These are phyloP conservation scores for Narthecium ossifragum DNA, from an alignment of 106 monocot genomes.

Conservation along the genomic window DNA sequence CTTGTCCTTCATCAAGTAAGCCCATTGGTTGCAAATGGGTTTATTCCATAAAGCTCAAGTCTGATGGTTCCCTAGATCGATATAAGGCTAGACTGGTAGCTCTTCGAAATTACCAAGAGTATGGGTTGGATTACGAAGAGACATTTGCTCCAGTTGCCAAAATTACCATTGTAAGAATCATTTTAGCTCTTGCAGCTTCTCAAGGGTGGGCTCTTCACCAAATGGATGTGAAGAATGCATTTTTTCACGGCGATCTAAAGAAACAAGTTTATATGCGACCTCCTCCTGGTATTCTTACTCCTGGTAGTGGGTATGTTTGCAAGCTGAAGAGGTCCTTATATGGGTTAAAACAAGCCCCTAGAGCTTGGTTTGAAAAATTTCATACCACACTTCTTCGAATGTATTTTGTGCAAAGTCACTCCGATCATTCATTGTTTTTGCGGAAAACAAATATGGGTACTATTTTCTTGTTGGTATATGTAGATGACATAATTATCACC, in stretches of 20 bases:
- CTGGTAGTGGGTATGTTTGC: not conserved
- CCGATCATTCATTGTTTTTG: no score
- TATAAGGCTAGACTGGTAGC: conserved; percentile 8
- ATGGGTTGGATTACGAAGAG: not conserved
- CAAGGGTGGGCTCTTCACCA: not conserved
- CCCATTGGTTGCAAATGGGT: not conserved
- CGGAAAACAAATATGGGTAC: no score
- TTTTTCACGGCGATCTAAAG: no score
- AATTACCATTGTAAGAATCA: not conserved
- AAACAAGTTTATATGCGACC: not conserved
- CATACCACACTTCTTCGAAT: no score
- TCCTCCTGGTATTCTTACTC: not conserved
- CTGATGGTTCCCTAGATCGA: not conserved
- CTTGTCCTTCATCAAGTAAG: not conserved
- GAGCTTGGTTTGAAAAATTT: no score
- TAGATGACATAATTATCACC: no score
- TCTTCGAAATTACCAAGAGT: not conserved
- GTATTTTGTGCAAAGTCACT: no score
- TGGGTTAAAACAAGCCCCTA: not conserved
- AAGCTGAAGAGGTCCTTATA: not conserved
- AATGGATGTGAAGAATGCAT: not conserved
- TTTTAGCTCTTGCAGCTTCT: not conserved
- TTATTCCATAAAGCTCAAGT: not conserved
- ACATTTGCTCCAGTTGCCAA: conserved; percentile 3
- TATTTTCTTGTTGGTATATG: no score